A percentile compares a stretch with the other conserved stretches of the same genome.
Conservation (phyloP, 768 basidiomycete genomes). For the Boletus vermiculosoides region DNA sequence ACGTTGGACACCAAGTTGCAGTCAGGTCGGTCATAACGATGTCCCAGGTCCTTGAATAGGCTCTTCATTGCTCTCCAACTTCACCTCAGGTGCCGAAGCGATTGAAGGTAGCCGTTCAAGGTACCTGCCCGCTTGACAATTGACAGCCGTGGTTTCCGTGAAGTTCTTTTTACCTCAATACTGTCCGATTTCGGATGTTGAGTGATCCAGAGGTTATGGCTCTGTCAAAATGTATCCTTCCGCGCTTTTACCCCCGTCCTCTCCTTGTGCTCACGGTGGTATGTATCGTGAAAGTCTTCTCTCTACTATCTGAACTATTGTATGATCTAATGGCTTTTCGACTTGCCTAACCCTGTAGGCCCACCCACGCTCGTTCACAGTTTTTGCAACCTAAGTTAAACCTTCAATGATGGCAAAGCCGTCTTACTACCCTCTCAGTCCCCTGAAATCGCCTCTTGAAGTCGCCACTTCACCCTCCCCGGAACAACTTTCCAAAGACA, state of each 20-base stretch:
- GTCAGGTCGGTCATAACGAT: neutral
- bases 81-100: neutral
- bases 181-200: neutral
- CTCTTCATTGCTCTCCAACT: neutral
- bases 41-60: too few species aligned
- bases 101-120: neutral
- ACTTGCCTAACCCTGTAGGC: neutral
- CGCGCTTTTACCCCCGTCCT: neutral
- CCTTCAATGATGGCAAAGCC: conserved; percentile 12
- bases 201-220: neutral
- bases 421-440: conserved; percentile 22
- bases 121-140: too few species aligned
- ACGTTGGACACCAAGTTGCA: neutral
- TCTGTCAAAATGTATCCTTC: neutral
- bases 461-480: neutral
- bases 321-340: neutral
- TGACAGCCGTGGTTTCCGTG: neutral
- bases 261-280: neutral
- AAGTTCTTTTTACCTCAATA: neutral
- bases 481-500: neutral
- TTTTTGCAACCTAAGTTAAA: neutral
- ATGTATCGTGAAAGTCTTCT: neutral
- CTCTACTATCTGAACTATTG: neutral
- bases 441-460: conserved; percentile 2
- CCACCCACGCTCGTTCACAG: conserved; percentile 10